These are phyloP conservation scores for Haplographium delicatum DNA, from an alignment of 495 filamentous ascomycete genomes.

Conservation along the genomic window DNA sequence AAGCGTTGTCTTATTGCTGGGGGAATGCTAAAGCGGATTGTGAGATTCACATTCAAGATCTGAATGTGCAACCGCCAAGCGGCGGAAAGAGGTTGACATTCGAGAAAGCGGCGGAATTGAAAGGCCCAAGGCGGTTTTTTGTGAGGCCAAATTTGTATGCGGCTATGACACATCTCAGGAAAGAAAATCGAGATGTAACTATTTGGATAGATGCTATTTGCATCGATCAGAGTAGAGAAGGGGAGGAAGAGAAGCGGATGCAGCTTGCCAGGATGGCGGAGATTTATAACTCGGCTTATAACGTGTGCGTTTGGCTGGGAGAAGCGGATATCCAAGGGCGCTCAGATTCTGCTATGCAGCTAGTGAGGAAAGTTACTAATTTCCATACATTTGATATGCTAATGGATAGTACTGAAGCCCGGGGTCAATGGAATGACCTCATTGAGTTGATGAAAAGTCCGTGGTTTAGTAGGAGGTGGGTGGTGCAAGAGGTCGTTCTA, in stretches of 20 bases:
- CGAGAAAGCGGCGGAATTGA: neutral
- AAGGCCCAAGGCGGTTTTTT: neutral
- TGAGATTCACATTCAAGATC: neutral
- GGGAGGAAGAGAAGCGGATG: neutral
- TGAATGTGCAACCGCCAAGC: neutral
- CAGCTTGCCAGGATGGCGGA: constrained; percentile 8
- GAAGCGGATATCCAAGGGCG: neutral
- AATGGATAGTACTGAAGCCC: neutral
- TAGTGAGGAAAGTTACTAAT: neutral
- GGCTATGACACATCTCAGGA: neutral
- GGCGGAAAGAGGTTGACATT: neutral
- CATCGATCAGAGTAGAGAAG: neutral
- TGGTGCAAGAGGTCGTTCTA: constrained; percentile 33
- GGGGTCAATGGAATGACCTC: constrained; percentile 21
- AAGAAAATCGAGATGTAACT: neutral
- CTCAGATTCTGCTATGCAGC: neutral
- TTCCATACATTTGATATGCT: neutral
- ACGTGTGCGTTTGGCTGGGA: neutral
- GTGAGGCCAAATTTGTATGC: neutral
- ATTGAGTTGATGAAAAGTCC: constrained; percentile 26
- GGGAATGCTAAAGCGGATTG: neutral
- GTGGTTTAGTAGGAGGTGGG: constrained; percentile 32
- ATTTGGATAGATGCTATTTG: neutral
- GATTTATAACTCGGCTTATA: neutral
- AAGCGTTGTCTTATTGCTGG: constrained; percentile 1